Evolutionary conservation across 345 rosid genomes (phyloP).

Genomic region (Rhizophora apiculata): DNA sequence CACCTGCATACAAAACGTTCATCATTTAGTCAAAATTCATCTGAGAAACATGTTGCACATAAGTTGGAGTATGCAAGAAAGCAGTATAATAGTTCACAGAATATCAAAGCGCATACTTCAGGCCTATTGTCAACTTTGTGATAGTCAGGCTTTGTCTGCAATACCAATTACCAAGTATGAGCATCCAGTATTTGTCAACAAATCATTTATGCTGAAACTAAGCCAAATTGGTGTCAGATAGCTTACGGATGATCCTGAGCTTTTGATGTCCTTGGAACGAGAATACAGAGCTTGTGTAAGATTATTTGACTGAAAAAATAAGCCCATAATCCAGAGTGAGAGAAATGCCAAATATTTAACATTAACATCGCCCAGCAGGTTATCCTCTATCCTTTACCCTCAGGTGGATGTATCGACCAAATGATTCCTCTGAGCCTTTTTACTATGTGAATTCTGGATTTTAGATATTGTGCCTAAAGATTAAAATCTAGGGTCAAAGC

Average conservation of each 20-base stretch:
- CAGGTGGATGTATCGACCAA: too few species aligned
- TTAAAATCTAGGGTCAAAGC: too few species aligned
- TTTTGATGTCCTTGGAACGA: background rate
- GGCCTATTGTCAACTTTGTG: constrained; percentile 53
- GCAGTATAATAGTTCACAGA: too few species aligned
- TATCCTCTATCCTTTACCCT: background rate
- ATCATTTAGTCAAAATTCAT: background rate
- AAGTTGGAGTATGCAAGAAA: background rate
- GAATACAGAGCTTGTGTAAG: constrained; percentile 1
- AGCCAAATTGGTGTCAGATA: constrained; percentile 13
- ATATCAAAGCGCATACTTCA: constrained; percentile 38
- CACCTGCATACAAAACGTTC: constrained; percentile 42
- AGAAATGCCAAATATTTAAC: background rate
- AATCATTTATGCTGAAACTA: background rate
- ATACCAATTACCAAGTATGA: constrained; percentile 6
- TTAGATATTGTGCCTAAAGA: too few species aligned
- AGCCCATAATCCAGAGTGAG: background rate
- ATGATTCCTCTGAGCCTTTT: too few species aligned
- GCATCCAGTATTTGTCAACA: background rate
- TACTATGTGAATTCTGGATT: too few species aligned
- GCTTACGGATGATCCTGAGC: constrained; percentile 20
- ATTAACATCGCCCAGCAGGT: background rate
- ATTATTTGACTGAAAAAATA: constrained; percentile 20
- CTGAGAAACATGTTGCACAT: background rate
- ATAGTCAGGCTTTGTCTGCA: constrained; percentile 41